Conservation (phyloP, 2,329 filamentous ascomycete genomes). For the Hypoxylon sp. region DNA sequence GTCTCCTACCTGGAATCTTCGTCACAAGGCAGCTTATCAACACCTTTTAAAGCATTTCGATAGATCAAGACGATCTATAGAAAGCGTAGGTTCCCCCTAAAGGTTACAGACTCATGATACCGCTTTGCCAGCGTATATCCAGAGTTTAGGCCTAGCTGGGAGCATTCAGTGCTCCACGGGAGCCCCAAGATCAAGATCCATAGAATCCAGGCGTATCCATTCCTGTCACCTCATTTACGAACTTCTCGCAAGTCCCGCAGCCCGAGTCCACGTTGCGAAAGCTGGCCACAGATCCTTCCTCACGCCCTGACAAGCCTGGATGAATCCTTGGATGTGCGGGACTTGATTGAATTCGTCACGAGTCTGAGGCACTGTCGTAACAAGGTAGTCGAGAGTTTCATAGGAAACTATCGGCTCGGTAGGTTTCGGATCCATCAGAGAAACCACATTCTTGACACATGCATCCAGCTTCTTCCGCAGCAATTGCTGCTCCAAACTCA, state of each 20-base stretch:
- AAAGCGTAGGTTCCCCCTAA: neutral
- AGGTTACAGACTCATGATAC: no score
- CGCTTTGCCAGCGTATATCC: neutral
- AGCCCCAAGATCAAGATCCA: neutral
- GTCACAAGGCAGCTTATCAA: neutral
- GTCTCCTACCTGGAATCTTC: neutral
- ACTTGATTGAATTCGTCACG: slow-evolving; percentile 14
- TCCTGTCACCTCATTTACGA: neutral
- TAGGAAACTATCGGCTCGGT: slow-evolving; percentile 17
- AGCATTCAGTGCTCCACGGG: neutral
- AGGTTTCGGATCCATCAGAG: slow-evolving; percentile 11
- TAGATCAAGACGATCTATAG: neutral
- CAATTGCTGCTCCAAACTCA: slow-evolving; percentile 9
- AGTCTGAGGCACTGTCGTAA: slow-evolving; percentile 15
- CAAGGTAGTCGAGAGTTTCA: slow-evolving; percentile 15
- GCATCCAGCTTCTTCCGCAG: slow-evolving; percentile 17
- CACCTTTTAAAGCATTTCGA: neutral
- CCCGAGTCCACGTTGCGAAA: slow-evolving; percentile 15
- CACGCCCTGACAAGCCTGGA: slow-evolving; percentile 11
- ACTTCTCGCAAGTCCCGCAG: neutral
- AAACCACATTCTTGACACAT: slow-evolving; percentile 15
- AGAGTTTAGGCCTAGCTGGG: neutral
- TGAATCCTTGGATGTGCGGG: slow-evolving; percentile 7
- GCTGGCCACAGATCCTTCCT: slow-evolving; percentile 17
- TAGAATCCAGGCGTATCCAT: neutral